Conservation (phyloP, 352 stramenopile genomes). For the Pythium rhizo-oryzae region DNA sequence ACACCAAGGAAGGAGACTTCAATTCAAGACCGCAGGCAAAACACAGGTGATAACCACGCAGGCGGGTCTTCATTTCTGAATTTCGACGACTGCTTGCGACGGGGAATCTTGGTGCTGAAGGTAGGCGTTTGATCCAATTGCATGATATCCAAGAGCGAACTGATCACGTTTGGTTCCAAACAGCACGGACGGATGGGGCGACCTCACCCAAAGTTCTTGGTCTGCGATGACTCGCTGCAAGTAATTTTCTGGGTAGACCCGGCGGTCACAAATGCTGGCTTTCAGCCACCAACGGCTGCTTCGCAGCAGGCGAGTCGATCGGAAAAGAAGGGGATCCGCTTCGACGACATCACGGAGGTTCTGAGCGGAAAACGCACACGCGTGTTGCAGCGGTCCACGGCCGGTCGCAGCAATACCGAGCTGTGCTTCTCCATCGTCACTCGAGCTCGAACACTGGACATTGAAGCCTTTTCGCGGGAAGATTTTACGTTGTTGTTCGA, state of each 20-base stretch:
- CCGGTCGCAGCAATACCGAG: conserved; percentile 27
- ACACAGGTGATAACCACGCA: background rate
- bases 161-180: background rate
- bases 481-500: conserved; percentile 20
- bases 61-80: conserved; percentile 7
- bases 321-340: conserved; percentile 26
- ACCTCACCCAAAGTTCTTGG: conserved; percentile 29
- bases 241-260: conserved; percentile 24
- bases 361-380: conserved; percentile 25
- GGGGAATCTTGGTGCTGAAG: conserved; percentile 24
- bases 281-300: background rate
- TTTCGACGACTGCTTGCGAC: conserved; percentile 21
- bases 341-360: conserved; percentile 21
- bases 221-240: conserved; percentile 18
- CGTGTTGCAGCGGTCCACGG: conserved; percentile 27
- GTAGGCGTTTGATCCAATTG: background rate
- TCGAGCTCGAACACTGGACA: conserved; percentile 24
- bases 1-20: background rate
- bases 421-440: conserved; percentile 29
- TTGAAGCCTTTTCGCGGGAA: conserved; percentile 28
- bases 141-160: background rate
- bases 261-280: conserved; percentile 25
- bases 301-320: background rate
- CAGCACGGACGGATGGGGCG: conserved; percentile 29
- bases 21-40: background rate